Conservation (phyloP, 129 eudicot species). For the carrot (Daucus carota) region DNA sequence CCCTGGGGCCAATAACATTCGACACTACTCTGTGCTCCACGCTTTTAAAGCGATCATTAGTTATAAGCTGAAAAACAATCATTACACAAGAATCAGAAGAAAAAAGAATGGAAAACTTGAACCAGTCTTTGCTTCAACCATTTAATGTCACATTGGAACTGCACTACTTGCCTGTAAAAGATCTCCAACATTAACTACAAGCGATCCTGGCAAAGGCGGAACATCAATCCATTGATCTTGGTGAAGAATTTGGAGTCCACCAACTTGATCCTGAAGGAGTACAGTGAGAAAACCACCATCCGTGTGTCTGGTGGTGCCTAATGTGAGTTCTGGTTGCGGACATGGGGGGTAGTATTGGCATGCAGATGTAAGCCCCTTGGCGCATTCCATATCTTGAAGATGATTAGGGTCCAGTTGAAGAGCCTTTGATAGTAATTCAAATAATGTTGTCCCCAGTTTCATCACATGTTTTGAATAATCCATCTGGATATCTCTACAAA, state of each 20-base stretch:
- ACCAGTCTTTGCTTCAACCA: neutral
- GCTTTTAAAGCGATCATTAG: constrained; percentile 44
- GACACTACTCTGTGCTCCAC: constrained; percentile 42
- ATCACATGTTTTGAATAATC: neutral
- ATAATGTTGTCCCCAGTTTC: constrained; percentile 4
- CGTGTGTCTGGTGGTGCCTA: neutral
- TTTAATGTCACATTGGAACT: neutral
- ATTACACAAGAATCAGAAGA: neutral
- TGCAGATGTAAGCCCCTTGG: neutral
- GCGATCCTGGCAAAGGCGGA: neutral
- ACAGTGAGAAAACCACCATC: neutral
- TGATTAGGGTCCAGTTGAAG: neutral
- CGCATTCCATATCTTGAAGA: neutral
- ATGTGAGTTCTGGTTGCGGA: constrained; percentile 6
- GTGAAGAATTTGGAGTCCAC: constrained; percentile 2
- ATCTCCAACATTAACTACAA: neutral
- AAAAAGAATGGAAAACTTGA: neutral
- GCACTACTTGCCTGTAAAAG: neutral
- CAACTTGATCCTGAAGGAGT: neutral
- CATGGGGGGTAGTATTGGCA: neutral
- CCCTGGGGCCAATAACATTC: constrained; percentile 33
- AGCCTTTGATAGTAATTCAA: constrained; percentile 12
- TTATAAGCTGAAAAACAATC: constrained; percentile 25
- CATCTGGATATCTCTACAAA: constrained; percentile 3
- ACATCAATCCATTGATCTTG: neutral